Evolutionary conservation across 768 basidiomycete species (phyloP).

Genomic region (Boletus huronensis): DNA sequence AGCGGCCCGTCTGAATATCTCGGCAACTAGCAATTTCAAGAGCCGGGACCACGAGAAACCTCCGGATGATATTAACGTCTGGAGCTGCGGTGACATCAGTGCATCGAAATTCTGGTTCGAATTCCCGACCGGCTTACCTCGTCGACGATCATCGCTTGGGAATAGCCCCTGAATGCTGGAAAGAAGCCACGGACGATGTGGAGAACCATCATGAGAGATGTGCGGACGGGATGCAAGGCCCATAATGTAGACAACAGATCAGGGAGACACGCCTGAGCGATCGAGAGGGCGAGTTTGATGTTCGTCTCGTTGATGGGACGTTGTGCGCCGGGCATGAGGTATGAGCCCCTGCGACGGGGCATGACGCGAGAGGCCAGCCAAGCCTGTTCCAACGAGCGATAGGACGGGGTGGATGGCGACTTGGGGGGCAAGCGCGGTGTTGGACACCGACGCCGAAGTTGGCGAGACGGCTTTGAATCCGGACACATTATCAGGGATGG

Average conservation of each 20-base stretch:
- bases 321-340: constrained; percentile 65
- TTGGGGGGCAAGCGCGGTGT: constrained; percentile 2
- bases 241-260: constrained; percentile 51
- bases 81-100: constrained; percentile 46
- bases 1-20: constrained; percentile 58
- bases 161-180: constrained; percentile 81
- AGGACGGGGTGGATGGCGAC: neutral
- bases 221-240: constrained; percentile 63
- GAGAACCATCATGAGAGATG: constrained; percentile 65
- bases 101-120: constrained; percentile 1
- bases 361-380: constrained; percentile 59
- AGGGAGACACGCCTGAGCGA: constrained; percentile 50
- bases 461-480: constrained; percentile 20
- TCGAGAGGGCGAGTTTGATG: constrained; percentile 51
- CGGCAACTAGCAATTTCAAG: constrained; percentile 53
- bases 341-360: constrained; percentile 41
- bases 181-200: constrained; percentile 72
- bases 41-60: constrained; percentile 69
- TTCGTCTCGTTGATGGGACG: constrained; percentile 59
- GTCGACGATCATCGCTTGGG: constrained; percentile 82
- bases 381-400: constrained; percentile 37
- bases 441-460: constrained; percentile 18
- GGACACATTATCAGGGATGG: constrained; percentile 23
- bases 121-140: constrained; percentile 50
- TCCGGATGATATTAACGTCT: constrained; percentile 64